Evolutionary conservation across 2,329 filamentous ascomycete genomes (phyloP).

Genomic region (Ophiobolus disseminans): DNA sequence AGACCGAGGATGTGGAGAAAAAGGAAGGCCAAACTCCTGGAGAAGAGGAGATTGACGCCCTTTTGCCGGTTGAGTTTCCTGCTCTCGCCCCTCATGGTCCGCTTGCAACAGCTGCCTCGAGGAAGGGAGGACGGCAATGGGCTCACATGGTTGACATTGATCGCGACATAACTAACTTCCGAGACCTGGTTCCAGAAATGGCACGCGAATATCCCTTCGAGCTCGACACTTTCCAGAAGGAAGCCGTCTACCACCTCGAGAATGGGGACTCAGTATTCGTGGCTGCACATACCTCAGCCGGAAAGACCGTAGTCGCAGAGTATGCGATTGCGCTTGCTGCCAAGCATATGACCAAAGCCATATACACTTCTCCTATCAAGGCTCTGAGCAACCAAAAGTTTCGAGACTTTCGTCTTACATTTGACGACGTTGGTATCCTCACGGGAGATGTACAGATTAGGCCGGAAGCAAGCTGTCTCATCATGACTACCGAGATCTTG

Average conservation of each 20-base stretch:
- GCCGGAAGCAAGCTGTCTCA: slow-evolving; percentile 94
- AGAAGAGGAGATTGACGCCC: slow-evolving; percentile 76
- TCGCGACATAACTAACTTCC: slow-evolving; percentile 90
- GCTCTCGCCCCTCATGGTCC: slow-evolving; percentile 84
- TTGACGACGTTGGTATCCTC: slow-evolving; percentile 95
- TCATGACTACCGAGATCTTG: slow-evolving; percentile 99
- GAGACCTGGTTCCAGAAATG: slow-evolving; percentile 93
- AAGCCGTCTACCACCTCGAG: slow-evolving; percentile 96
- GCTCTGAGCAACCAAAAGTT: slow-evolving; percentile 99
- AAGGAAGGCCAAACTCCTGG: slow-evolving; percentile 55
- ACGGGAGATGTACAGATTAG: slow-evolving; percentile 98
- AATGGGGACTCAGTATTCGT: slow-evolving; percentile 98
- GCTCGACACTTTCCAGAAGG: slow-evolving; percentile 97
- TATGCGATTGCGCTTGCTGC: slow-evolving; percentile 95
- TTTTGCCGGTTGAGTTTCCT: slow-evolving; percentile 92
- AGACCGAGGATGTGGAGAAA: slow-evolving; percentile 44
- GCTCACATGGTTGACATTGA: slow-evolving; percentile 98
- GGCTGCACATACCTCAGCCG: slow-evolving; percentile 94
- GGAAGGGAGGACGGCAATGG: slow-evolving; percentile 85
- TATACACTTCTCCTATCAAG: slow-evolving; percentile 98
- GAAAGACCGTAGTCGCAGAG: slow-evolving; percentile 97
- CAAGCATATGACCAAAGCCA: slow-evolving; percentile 99
- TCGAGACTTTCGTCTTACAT: slow-evolving; percentile 86
- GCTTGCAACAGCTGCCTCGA: slow-evolving; percentile 73
- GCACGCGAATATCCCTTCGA: slow-evolving; percentile 96